Conservation (phyloP, 768 basidiomycete genomes). For the Suillus luteus region DNA sequence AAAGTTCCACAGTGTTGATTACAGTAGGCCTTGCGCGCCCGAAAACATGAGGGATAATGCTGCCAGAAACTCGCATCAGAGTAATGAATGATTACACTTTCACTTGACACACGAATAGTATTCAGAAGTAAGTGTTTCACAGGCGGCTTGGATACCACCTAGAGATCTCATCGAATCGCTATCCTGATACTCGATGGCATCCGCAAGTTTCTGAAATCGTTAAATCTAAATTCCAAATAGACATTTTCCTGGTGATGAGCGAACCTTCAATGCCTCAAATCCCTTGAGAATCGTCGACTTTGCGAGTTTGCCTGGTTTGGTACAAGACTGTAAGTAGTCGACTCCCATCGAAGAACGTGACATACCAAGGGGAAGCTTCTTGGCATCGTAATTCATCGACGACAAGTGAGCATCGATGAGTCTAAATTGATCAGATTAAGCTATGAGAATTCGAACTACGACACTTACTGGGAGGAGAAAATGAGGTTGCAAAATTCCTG, state of each 20-base stretch:
- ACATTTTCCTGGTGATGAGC: slow-evolving; percentile 1
- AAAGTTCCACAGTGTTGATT: slow-evolving; percentile 38
- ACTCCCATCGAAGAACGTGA: neutral
- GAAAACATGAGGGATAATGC: slow-evolving; percentile 66
- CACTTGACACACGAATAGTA: slow-evolving; percentile 55
- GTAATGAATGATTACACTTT: neutral
- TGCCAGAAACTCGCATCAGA: slow-evolving; percentile 18
- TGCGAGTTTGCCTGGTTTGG: slow-evolving; percentile 54
- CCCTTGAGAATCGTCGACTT: slow-evolving; percentile 61
- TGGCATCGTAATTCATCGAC: slow-evolving; percentile 68
- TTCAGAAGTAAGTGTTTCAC: slow-evolving; percentile 46
- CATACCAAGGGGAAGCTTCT: slow-evolving; percentile 60
- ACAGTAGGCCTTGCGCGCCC: slow-evolving; percentile 48
- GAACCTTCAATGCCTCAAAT: slow-evolving; percentile 58
- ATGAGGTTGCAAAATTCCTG: slow-evolving; percentile 53
- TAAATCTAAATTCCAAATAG: neutral
- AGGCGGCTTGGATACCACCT: slow-evolving; percentile 43
- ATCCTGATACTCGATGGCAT: slow-evolving; percentile 51
- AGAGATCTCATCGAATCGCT: slow-evolving; percentile 39
- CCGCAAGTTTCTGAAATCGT: slow-evolving; percentile 43
- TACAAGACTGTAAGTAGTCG: neutral
- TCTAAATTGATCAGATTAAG: slow-evolving; percentile 29
- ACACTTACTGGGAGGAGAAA: slow-evolving; percentile 48
- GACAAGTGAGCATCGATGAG: slow-evolving; percentile 56
- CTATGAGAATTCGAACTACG: neutral